Evolutionary conservation across 2,329 filamentous ascomycete species (phyloP).

Genomic region (Sporothrix dimorphospora): DNA sequence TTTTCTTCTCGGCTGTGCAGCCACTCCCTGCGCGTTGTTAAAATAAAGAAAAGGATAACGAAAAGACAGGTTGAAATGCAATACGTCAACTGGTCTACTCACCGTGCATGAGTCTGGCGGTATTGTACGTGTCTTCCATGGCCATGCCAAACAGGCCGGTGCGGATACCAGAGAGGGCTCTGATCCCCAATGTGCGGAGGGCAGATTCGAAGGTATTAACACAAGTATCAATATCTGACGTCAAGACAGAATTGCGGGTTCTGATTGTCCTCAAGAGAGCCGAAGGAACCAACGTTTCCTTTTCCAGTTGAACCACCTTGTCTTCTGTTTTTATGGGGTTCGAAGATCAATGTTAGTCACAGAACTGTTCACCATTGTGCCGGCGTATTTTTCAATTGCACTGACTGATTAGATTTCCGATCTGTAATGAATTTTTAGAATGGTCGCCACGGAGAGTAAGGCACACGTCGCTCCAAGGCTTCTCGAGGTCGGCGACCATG

Average conservation of each 20-base stretch:
- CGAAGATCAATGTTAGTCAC: not conserved
- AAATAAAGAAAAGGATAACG: not conserved
- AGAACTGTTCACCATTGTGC: not conserved
- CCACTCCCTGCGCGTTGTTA: not conserved
- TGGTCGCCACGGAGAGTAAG: not conserved
- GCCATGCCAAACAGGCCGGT: not conserved
- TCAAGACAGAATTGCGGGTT: not conserved
- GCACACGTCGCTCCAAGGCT: not conserved
- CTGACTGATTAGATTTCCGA: not conserved
- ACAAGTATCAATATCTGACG: not conserved
- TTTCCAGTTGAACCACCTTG: not conserved
- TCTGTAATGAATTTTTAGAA: not conserved
- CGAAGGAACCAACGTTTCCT: not conserved
- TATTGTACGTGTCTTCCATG: constrained; percentile 3
- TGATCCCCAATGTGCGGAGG: not conserved
- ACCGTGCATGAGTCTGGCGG: not conserved
- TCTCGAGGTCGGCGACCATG: constrained; percentile 2
- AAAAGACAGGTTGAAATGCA: not conserved
- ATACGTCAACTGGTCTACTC: not conserved
- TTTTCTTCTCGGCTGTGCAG: not conserved
- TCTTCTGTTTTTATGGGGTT: not conserved
- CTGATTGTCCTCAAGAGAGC: not conserved
- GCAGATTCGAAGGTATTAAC: not conserved
- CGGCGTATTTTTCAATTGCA: not conserved
- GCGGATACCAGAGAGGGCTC: not conserved